Evolutionary conservation across 495 filamentous ascomycete species (phyloP).

Genomic region (Penicillium tannophilum): DNA sequence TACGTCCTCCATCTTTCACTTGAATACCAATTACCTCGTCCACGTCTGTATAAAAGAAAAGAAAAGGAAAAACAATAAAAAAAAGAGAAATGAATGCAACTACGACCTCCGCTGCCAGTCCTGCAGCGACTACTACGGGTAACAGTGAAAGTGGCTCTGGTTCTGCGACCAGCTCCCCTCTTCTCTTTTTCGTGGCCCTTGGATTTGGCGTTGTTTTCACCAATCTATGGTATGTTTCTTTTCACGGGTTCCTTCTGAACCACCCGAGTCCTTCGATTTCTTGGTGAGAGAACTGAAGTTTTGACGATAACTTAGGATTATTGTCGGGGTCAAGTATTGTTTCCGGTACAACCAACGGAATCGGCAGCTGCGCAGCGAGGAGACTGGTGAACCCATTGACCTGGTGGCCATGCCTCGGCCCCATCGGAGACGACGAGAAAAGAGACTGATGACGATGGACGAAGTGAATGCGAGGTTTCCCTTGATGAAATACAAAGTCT

Average conservation of each 20-base stretch:
- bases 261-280: not conserved
- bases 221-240: constrained; percentile 79
- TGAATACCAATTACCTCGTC: not conserved
- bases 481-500: constrained; percentile 91
- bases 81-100: constrained; percentile 21
- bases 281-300: not conserved
- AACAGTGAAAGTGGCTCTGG: constrained; percentile 10
- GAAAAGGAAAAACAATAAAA: not conserved
- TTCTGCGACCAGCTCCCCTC: constrained; percentile 71
- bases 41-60: not conserved
- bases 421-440: constrained; percentile 85
- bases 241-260: constrained; percentile 12
- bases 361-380: constrained; percentile 73
- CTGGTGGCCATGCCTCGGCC: constrained; percentile 75
- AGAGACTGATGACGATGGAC: constrained; percentile 98
- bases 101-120: constrained; percentile 24
- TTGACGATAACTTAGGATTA: constrained; percentile 71
- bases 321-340: constrained; percentile 98
- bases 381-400: constrained; percentile 85
- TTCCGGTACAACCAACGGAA: constrained; percentile 97
- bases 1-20: not conserved
- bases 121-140: constrained; percentile 25
- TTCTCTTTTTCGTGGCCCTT: constrained; percentile 95
- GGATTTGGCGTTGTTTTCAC: constrained; percentile 99
- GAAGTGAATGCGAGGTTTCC: constrained; percentile 98